Evolutionary conservation across 129 eudicot species (phyloP), one percentile per base, ranked within the genome.

Genomic region (Dittrichia graveolens): DNA sequence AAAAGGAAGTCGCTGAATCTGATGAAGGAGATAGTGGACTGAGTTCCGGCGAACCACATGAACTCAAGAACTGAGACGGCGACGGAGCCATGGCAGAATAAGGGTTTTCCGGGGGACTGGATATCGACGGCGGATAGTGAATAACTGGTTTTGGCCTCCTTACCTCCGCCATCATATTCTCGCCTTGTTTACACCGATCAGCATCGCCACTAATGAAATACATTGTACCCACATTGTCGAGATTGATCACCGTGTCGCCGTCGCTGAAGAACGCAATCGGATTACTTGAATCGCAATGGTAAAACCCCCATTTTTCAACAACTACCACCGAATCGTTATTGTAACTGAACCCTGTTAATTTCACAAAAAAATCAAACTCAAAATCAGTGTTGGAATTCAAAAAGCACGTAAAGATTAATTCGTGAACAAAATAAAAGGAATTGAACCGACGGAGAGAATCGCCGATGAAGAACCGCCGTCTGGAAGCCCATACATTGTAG

Each of bases 241-340:
- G 87, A 24, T 35, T 65, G 14, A 88, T 46, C 13, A 81, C 61
- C 0, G 88, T 80, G 73, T 84, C 69, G 0, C 93, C 92, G 14
- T 86, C 86, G 3, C 68, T 67, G 72, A 49, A 81, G 35, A 67
- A 75, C 0, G 85, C 73, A 35, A 62, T 48, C 48, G 90, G 78
- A 37, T 66, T 62, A 65, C 56, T 85, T 1, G 79, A 14, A 60
- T 84, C 58, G 72, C 97, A 91, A 46, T 91, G 96, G 54, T 84
- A 91, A 72, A 78, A 86, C 3, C 82, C 89, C 80, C 79, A 83
- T 79, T 86, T 91, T 31, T 76, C 80, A 64, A 91, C 97, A 50
- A 65, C 79, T 5, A 73, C 52, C 7, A 91, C 87, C 0, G 97
- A 78, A 65, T 88, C 97, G 38, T 88, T 84, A 45, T 55, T 69